These are phyloP conservation scores for Hansfordia pulvinata DNA, from an alignment of 2,329 filamentous ascomycete species.

Conservation along the genomic window DNA sequence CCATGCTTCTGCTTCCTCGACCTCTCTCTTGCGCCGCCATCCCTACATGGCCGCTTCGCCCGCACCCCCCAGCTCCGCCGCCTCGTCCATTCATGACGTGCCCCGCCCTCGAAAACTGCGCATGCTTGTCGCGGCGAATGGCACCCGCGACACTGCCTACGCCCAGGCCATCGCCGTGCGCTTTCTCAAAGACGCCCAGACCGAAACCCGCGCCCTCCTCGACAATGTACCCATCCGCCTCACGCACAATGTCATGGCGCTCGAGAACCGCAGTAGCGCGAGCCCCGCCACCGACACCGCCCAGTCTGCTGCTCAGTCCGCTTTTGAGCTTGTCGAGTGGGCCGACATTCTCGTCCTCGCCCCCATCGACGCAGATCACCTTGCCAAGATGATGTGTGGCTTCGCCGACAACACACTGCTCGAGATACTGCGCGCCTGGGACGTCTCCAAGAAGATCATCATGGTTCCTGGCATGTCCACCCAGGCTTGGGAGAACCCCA, in stretches of 20 bases:
- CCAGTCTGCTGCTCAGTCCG: conserved; percentile 38
- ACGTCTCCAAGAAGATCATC: conserved; percentile 71
- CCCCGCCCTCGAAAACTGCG: conserved; percentile 33
- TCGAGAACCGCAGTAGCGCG: conserved; percentile 38
- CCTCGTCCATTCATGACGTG: conserved; percentile 21
- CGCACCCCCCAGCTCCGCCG: conserved; percentile 13
- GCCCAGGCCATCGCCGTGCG: conserved; percentile 53
- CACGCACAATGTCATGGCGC: conserved; percentile 46
- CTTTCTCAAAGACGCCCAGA: conserved; percentile 49
- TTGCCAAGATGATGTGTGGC: conserved; percentile 80
- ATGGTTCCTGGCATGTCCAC: conserved; percentile 82
- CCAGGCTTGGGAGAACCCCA: conserved; percentile 80
- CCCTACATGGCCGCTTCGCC: conserved; percentile 3
- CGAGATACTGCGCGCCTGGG: conserved; percentile 74
- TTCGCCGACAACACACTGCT: conserved; percentile 70
- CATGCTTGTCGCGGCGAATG: conserved; percentile 53
- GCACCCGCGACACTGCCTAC: conserved; percentile 49
- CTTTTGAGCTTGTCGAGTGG: conserved; percentile 67
- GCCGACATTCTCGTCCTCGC: conserved; percentile 75
- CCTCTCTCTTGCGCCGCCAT: conserved; percentile 4
- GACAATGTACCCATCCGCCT: conserved; percentile 52
- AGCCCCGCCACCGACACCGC: conserved; percentile 19
- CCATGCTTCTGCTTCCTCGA: background rate
- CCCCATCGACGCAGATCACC: conserved; percentile 70
- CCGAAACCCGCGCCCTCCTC: conserved; percentile 48